Evolutionary conservation across 2,329 filamentous ascomycete genomes (phyloP).

Genomic region (Aschersonia sp.): DNA sequence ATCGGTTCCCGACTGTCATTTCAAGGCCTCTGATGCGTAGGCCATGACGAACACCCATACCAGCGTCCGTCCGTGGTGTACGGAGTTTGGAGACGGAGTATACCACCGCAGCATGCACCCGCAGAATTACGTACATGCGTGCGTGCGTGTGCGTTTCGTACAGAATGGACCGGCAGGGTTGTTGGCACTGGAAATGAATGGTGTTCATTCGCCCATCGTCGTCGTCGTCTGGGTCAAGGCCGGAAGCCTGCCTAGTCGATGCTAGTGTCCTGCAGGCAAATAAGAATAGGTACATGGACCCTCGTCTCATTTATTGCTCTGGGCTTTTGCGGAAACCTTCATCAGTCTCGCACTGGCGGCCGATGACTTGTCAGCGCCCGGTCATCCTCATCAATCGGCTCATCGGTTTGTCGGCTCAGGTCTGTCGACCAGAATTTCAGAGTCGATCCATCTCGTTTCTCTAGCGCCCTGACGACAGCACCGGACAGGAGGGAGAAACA

Average conservation of each 20-base stretch:
- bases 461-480: background rate
- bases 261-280: background rate
- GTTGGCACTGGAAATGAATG: background rate
- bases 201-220: background rate
- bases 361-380: background rate
- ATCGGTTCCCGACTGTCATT: too few relatives aligned
- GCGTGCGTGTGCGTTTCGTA: background rate
- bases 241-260: background rate
- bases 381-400: background rate
- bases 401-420: background rate
- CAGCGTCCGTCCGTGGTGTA: too few relatives aligned
- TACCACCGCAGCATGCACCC: background rate
- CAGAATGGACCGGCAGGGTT: background rate
- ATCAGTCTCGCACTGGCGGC: background rate
- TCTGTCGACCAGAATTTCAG: too few relatives aligned
- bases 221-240: background rate
- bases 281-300: background rate
- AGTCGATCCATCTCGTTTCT: too few relatives aligned
- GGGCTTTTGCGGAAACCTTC: background rate
- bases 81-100: too few relatives aligned
- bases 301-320: background rate
- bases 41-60: too few relatives aligned
- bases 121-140: background rate
- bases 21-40: too few relatives aligned
- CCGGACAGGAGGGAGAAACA: background rate